Evolutionary conservation across 805 yeast genomes (phyloP).

Genomic region (Candida fluviatilis): DNA sequence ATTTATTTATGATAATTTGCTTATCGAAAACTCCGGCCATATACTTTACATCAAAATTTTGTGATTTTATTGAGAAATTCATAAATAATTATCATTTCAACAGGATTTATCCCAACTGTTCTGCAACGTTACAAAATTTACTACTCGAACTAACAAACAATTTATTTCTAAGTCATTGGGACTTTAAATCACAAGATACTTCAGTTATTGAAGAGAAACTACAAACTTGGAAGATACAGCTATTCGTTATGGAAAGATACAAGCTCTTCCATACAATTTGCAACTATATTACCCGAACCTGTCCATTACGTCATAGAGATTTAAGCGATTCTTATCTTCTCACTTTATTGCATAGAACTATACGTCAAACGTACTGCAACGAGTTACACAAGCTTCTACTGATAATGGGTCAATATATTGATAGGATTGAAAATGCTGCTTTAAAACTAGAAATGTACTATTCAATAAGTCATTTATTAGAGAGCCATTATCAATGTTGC

Average conservation of each 20-base stretch:
- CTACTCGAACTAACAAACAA: slow-evolving; percentile 34
- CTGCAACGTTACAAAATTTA: slow-evolving; percentile 19
- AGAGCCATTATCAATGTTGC: slow-evolving; percentile 29
- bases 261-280: slow-evolving; percentile 30
- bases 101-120: slow-evolving; percentile 20
- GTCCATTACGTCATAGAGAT: slow-evolving; percentile 7
- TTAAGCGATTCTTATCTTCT: slow-evolving; percentile 14
- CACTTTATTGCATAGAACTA: slow-evolving; percentile 14
- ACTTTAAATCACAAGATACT: slow-evolving; percentile 9
- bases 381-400: slow-evolving; percentile 30
- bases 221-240: slow-evolving; percentile 29
- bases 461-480: slow-evolving; percentile 16
- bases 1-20: slow-evolving; percentile 10
- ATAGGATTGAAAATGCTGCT: slow-evolving; percentile 13
- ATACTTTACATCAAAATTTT: slow-evolving; percentile 34
- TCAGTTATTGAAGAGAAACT: slow-evolving; percentile 17
- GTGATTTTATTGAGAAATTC: slow-evolving; percentile 34
- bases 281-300: slow-evolving; percentile 28
- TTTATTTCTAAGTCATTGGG: slow-evolving; percentile 7
- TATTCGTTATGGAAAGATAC: slow-evolving; percentile 23
- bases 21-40: slow-evolving; percentile 27
- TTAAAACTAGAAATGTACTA: slow-evolving; percentile 24
- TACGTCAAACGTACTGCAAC: slow-evolving; percentile 15
- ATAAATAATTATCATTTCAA: slow-evolving; percentile 35
- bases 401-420: slow-evolving; percentile 31